Evolutionary conservation across 768 basidiomycete genomes (phyloP).

Genomic region (Termitomyces eurrhizus): DNA sequence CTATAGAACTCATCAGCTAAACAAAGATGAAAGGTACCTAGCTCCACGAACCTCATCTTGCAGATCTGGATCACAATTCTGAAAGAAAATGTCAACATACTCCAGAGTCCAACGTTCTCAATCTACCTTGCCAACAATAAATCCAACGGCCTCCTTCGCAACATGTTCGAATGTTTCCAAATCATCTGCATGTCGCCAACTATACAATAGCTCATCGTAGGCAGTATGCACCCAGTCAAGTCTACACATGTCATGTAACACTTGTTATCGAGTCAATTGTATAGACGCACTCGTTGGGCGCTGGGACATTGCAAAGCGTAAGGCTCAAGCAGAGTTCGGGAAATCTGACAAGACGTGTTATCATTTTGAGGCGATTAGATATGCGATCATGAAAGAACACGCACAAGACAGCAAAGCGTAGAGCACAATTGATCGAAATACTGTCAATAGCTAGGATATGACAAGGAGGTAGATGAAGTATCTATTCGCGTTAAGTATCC

Average conservation of each 20-base stretch:
- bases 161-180: conserved; percentile 65
- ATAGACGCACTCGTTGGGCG: conserved; percentile 60
- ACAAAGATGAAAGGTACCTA: neutral
- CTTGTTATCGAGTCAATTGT: neutral
- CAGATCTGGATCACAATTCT: conserved; percentile 55
- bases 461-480: conserved; percentile 58
- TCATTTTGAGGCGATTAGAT: neutral
- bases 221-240: conserved; percentile 55
- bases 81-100: conserved; percentile 11
- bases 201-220: conserved; percentile 58
- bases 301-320: conserved; percentile 63
- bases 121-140: conserved; percentile 55
- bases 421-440: conserved; percentile 50
- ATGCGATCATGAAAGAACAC: conserved; percentile 22
- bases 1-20: conserved; percentile 30
- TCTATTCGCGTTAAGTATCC: conserved; percentile 28
- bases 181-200: conserved; percentile 65
- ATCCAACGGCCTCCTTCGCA: conserved; percentile 51
- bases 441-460: conserved; percentile 73
- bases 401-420: conserved; percentile 64
- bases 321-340: conserved; percentile 69
- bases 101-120: neutral
- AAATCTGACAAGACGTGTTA: conserved; percentile 40
- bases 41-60: conserved; percentile 54
- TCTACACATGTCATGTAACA: conserved; percentile 28